A percentile compares a stretch with the other conserved stretches of the same genome.
These are phyloP conservation scores for Cladosporium sp. DNA, from an alignment of 2,329 filamentous ascomycete species.

Conservation along the genomic window DNA sequence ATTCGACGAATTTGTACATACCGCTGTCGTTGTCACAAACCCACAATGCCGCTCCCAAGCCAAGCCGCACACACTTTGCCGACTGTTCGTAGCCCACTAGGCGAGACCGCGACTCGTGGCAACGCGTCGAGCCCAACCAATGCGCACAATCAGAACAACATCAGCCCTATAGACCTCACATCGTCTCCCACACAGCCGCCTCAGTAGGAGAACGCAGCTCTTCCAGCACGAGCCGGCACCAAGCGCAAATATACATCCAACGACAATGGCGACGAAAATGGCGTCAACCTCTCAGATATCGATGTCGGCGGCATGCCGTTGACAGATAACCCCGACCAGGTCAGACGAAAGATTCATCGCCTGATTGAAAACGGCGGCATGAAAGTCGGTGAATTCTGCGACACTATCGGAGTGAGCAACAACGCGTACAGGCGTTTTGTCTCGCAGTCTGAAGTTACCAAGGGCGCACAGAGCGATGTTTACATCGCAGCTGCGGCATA, in stretches of 20 bases:
- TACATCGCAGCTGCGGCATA: constrained; percentile 38
- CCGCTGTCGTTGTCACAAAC: neutral
- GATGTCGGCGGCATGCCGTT: constrained; percentile 21
- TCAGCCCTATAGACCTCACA: neutral
- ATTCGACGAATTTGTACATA: neutral
- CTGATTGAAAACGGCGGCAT: constrained; percentile 48
- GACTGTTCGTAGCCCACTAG: neutral
- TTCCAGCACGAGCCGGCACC: constrained; percentile 1
- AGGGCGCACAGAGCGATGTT: constrained; percentile 33
- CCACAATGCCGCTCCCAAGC: neutral
- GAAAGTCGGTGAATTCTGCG: constrained; percentile 47
- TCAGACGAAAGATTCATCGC: constrained; percentile 44
- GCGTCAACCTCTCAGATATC: constrained; percentile 21
- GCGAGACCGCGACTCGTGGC: neutral
- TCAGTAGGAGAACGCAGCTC: neutral
- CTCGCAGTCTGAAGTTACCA: constrained; percentile 46
- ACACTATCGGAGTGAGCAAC: constrained; percentile 38
- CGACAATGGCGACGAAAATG: neutral
- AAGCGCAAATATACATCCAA: constrained; percentile 23
- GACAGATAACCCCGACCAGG: constrained; percentile 31
- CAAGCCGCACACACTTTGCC: neutral
- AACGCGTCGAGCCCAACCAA: neutral
- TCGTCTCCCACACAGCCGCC: neutral
- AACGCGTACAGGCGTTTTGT: constrained; percentile 50
- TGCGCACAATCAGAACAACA: neutral